Base-by-base conservation (phyloP, 306 rosid species). In the Cotoneaster glaucophyllus region DNA sequence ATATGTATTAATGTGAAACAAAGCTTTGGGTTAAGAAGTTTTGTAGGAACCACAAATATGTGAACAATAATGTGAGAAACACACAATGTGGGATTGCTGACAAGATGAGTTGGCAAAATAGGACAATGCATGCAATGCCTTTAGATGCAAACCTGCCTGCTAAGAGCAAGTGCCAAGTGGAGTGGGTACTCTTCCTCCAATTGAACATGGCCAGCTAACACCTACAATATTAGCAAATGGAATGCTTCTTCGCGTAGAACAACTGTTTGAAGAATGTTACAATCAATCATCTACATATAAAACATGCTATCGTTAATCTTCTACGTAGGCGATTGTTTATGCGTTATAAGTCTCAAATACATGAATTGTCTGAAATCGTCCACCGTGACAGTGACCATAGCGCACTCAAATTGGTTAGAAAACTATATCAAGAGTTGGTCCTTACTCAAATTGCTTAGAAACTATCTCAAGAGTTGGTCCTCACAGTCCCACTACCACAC, bases 101-200 rank as follows among this genome's bases (percentile, higher is more conserved):
- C 68, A 58, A 43, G 62, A 22, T 5, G 59, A 10, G 77, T 41
- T 73, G 77, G 69, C 58, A 73, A 37, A 43, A 21, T 70, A 71
- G 76, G 66, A 57, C 54, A 26, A 31, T 37, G 29, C 22, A 31
- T 37, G 29, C 22, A 37, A 14, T 13, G 76, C 54, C 63, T 37
- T 9, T 45, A 61, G 21, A 25, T 17, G 15, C 67, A 59, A 58
- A 17, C 56, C 77, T 5, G 41, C 37, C 14, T 13, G n/a, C 17
- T 52, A 4, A 56, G 45, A 31, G 34, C 24, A 24, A 22, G 25
- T 28, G 39, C 37, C 54, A 37, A 18, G 63, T 71, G 52, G 75
- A 48, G 21, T 48, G 53, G 74, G 64, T 75, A 45, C 70, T 50
- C 24, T 53, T 59, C 0, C 58, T 54, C 22, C 15, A 15, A 48